phyloP scores from a whole-genome alignment of 2,329 filamentous ascomycete species.

The Metarhizium humberi region DNA sequence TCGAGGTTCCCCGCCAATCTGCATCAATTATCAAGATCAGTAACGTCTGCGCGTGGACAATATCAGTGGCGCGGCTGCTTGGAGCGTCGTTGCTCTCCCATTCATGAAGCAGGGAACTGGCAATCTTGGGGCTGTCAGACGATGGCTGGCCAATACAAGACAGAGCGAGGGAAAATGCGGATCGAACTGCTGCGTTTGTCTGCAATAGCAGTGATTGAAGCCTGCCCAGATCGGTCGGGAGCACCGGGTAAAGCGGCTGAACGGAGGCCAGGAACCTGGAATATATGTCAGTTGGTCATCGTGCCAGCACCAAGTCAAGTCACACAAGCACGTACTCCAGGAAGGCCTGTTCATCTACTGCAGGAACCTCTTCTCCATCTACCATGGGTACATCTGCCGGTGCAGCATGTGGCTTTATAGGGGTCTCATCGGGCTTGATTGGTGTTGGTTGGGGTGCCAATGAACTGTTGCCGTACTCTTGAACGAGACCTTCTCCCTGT shows the following conservation, averaged over 20 bases:
- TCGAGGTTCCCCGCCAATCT: constrained; percentile 43
- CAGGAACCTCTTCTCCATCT: constrained; percentile 2
- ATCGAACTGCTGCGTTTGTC: constrained; percentile 46
- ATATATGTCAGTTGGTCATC: not conserved
- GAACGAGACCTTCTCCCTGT: constrained; percentile 20
- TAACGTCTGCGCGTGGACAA: constrained; percentile 57
- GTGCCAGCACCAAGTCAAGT: not conserved
- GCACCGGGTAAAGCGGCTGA: constrained; percentile 58
- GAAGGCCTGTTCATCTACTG: constrained; percentile 34
- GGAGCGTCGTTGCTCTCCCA: constrained; percentile 37
- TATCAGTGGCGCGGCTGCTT: constrained; percentile 30
- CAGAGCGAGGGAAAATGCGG: constrained; percentile 57
- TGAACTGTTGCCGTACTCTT: constrained; percentile 28
- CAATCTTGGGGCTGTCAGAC: constrained; percentile 32
- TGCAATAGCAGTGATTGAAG: constrained; percentile 46
- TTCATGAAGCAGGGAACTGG: constrained; percentile 38
- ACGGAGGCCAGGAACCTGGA: constrained; percentile 53
- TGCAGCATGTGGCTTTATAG: constrained; percentile 25
- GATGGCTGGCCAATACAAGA: constrained; percentile 39
- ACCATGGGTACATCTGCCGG: constrained; percentile 25
- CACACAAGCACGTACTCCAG: constrained; percentile 29
- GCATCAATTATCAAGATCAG: constrained; percentile 58
- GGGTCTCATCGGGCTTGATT: constrained; percentile 27
- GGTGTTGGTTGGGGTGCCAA: constrained; percentile 36
- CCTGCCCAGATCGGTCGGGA: constrained; percentile 47